A percentile compares a stretch with the other conserved stretches of the same genome.
phyloP scores from a whole-genome alignment of 176 grass and related monocot genomes.

The Poa annua region DNA sequence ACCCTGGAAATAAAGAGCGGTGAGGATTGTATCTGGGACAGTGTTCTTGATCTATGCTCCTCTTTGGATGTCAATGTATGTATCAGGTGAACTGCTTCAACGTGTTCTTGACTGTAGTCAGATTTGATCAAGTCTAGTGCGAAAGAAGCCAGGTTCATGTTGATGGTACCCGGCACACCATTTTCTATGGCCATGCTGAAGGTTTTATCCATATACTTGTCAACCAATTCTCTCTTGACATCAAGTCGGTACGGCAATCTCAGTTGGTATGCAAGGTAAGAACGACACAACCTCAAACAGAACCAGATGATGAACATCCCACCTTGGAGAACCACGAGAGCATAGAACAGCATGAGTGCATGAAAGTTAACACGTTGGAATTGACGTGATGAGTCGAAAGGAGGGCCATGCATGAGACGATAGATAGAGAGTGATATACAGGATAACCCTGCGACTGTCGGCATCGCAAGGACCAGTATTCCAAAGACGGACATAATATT shows the following conservation, averaged over 20 bases:
- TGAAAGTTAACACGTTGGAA: not conserved
- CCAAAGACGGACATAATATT: not conserved
- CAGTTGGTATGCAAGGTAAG: not conserved
- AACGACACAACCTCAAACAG: not conserved
- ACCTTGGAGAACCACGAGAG: conserved; percentile 22
- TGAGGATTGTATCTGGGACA: conserved; percentile 3
- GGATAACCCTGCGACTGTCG: not conserved
- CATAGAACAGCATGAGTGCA: conserved; percentile 30
- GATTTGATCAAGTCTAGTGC: conserved; percentile 17
- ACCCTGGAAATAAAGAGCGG: conserved; percentile 10
- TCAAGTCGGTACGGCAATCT: not conserved
- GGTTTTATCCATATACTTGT: conserved; percentile 24
- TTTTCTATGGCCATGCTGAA: not conserved
- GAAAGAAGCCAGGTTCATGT: conserved; percentile 20
- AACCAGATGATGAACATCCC: conserved; percentile 2
- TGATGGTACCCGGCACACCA: conserved; percentile 10
- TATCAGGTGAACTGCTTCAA: not conserved
- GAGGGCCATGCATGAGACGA: not conserved
- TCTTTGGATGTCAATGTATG: conserved; percentile 15
- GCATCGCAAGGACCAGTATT: not conserved
- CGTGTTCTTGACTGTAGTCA: conserved; percentile 7
- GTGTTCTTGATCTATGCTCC: conserved; percentile 3
- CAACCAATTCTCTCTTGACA: conserved; percentile 8
- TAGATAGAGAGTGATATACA: conserved; percentile 6
- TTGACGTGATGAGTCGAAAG: not conserved